Evolutionary conservation across 345 rosid genomes (phyloP).

Genomic region (Pelargonium nanum): DNA sequence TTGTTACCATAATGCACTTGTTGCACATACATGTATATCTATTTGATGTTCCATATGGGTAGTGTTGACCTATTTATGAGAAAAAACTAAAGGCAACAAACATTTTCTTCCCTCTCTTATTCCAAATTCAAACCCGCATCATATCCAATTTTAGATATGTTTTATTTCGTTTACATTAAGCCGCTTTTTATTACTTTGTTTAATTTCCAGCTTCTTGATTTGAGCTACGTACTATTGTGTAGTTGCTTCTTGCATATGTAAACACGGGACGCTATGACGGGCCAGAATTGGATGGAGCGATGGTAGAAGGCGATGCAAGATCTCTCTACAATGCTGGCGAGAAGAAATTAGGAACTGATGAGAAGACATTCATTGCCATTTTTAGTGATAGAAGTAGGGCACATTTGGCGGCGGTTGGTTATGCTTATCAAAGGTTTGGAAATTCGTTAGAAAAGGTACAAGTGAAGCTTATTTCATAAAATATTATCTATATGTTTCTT

Average conservation of each 20-base stretch:
- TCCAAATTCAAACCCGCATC: too few species aligned
- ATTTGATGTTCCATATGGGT: too few species aligned
- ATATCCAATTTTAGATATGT: too few species aligned
- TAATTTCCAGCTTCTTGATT: neutral
- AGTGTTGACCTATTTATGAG: too few species aligned
- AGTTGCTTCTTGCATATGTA: constrained; percentile 51
- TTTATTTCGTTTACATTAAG: too few species aligned
- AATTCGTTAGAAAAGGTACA: constrained; percentile 41
- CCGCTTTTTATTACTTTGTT: too few species aligned
- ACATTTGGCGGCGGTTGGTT: constrained; percentile 40
- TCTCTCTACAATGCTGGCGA: constrained; percentile 57
- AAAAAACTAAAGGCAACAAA: too few species aligned
- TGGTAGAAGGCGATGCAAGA: constrained; percentile 41
- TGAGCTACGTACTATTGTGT: constrained; percentile 5
- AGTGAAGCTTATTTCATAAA: too few species aligned
- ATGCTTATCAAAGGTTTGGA: constrained; percentile 39
- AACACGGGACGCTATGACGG: constrained; percentile 43
- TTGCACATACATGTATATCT: too few species aligned
- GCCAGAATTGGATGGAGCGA: constrained; percentile 29
- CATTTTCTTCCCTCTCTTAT: too few species aligned
- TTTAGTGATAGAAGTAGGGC: constrained; percentile 52
- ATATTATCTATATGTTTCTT: too few species aligned
- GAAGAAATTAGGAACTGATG: constrained; percentile 59
- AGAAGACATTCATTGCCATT: constrained; percentile 41
- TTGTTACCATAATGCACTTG: too few species aligned